These are phyloP conservation scores for Omphalotus guepiniiformis DNA, from an alignment of 768 basidiomycete genomes.

Conservation along the genomic window DNA sequence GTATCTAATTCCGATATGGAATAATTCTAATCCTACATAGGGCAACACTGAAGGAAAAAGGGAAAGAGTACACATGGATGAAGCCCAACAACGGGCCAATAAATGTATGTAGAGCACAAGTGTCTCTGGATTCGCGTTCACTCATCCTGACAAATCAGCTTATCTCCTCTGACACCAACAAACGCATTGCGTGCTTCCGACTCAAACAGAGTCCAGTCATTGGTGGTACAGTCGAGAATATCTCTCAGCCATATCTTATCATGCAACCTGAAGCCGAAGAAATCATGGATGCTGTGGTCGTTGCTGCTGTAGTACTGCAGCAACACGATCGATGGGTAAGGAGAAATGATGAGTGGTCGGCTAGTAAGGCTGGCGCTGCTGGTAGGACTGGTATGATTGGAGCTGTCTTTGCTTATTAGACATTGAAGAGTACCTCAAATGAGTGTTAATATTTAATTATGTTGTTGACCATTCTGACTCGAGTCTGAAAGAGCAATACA, in stretches of 20 bases:
- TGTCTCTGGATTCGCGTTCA: background rate
- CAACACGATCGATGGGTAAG: background rate
- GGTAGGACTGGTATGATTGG: too few species aligned
- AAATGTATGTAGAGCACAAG: background rate
- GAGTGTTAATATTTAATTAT: too few species aligned
- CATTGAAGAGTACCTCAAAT: too few species aligned
- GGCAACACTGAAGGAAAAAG: background rate
- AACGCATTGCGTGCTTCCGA: background rate
- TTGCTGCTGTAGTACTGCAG: background rate
- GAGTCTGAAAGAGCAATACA: too few species aligned
- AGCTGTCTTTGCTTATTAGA: too few species aligned
- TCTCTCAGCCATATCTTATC: background rate
- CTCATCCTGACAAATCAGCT: background rate
- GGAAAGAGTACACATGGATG: background rate
- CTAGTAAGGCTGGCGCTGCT: too few species aligned
- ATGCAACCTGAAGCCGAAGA: background rate
- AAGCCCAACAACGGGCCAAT: background rate
- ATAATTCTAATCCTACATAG: background rate
- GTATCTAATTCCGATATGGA: background rate
- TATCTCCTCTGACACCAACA: background rate
- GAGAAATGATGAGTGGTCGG: constrained; percentile 2
- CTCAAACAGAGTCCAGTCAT: background rate
- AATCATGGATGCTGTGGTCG: background rate
- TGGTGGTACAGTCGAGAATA: background rate
- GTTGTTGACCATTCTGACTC: too few species aligned